Evolutionary conservation across 306 rosid species (phyloP), one percentile per base, ranked within the genome.

Genomic region (Parietaria judaica): DNA sequence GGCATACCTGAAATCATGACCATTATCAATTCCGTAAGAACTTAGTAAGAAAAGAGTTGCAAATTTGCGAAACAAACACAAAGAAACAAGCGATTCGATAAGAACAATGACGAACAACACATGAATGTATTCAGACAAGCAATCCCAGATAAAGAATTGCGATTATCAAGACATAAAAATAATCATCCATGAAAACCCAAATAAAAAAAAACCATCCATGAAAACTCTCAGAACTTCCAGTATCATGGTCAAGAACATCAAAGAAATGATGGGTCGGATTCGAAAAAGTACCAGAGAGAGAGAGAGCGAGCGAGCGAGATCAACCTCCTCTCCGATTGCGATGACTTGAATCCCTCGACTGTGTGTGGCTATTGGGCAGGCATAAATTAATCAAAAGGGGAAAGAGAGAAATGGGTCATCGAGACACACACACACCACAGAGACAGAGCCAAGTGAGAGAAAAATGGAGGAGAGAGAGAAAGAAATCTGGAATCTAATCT

Each of bases 301-400:
- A 16, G 11, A 41, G n/a, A n/a, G n/a, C n/a, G n/a, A 54, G 57
- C n/a, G 61, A 69, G 64, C 51, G 56, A 69, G 80, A 81, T 80
- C 79, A 61, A 10, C 60, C 46, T 55, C 45, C 55, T 14, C 61
- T 45, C 66, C 43, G 14, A 47, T 47, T 52, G 57, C 54, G 62
- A 63, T 35, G 45, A 48, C 51, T 44, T 69, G 39, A 72, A 54
- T 56, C 31, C 17, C 65, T 56, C 6, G 34, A 51, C 59, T 14
- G 39, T 1, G 6, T 6, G 14, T 49, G n/a, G 9, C 53, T 49
- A 11, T 49, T 49, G 14, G 14, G 10, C 14, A 10, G 6, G 13
- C 9, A 4, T 49, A 49, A 49, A n/a, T 3, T 1, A 49, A 49
- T 49, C 47, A 38, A 9, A 54, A 5, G 50, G 5, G 47, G 56